Percentiles rank a stretch among this genome's conserved stretches.
phyloP scores from a whole-genome alignment of 495 filamentous ascomycete species.

The Daldinia bambusicola region DNA sequence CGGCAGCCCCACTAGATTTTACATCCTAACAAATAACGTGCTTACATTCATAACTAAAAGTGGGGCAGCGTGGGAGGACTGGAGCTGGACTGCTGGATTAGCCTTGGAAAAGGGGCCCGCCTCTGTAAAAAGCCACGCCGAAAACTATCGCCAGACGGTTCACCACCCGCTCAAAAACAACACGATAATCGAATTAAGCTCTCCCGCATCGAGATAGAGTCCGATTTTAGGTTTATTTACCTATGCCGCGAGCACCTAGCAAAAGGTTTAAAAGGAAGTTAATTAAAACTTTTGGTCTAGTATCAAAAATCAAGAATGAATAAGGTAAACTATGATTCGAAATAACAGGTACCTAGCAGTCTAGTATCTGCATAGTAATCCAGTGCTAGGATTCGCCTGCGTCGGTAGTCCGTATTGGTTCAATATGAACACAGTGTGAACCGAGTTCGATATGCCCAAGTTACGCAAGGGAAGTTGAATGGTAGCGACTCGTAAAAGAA shows the following conservation, averaged over 20 bases:
- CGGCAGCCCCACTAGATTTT: constrained; percentile 32
- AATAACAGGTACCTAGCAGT: not conserved
- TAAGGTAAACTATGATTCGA: constrained; percentile 7
- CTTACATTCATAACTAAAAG: constrained; percentile 14
- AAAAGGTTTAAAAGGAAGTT: constrained; percentile 29
- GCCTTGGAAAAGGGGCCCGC: constrained; percentile 28
- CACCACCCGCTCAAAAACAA: constrained; percentile 29
- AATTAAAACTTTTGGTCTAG: constrained; percentile 16
- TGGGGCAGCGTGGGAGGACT: constrained; percentile 25
- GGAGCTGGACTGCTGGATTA: constrained; percentile 5
- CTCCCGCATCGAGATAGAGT: constrained; percentile 17
- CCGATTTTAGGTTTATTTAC: constrained; percentile 31
- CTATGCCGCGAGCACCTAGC: constrained; percentile 11
- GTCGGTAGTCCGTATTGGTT: constrained; percentile 1
- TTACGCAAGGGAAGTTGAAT: not conserved
- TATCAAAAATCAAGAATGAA: not conserved
- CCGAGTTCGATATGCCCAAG: not conserved
- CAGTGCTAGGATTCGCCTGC: not conserved
- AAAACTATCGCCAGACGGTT: constrained; percentile 29
- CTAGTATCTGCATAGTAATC: too few species aligned
- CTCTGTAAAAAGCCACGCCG: constrained; percentile 27
- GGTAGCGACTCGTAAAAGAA: not conserved
- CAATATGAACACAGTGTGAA: constrained; percentile 26
- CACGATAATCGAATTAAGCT: constrained; percentile 29
- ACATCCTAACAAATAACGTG: constrained; percentile 22